Conservation (phyloP, 2,329 filamentous ascomycete genomes). For the Decorospora gaudefroyi region DNA sequence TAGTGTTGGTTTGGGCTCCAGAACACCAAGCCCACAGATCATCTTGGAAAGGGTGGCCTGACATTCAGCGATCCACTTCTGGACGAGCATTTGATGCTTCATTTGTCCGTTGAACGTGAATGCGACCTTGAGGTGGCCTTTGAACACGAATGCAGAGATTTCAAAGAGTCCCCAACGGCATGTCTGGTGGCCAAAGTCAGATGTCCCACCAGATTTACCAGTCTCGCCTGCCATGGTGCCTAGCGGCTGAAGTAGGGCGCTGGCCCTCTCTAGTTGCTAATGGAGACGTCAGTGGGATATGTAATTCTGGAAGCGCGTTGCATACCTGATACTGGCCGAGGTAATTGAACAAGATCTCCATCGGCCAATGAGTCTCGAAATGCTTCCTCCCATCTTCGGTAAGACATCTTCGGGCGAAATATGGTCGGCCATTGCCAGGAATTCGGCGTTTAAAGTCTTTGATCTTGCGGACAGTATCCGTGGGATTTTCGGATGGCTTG, state of each 20-base stretch:
- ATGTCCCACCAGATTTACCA: slow-evolving; percentile 51
- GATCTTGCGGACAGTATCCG: slow-evolving; percentile 58
- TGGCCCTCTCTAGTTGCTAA: slow-evolving; percentile 52
- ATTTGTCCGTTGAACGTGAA: slow-evolving; percentile 58
- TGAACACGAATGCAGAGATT: slow-evolving; percentile 56
- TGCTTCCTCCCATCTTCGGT: slow-evolving; percentile 35
- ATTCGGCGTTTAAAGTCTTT: slow-evolving; percentile 57
- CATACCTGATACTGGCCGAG: slow-evolving; percentile 57
- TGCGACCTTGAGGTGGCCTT: slow-evolving; percentile 54
- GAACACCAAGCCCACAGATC: slow-evolving; percentile 33
- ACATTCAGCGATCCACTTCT: slow-evolving; percentile 51
- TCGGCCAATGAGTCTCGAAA: slow-evolving; percentile 49
- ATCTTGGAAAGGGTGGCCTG: slow-evolving; percentile 38
- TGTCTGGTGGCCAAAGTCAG: slow-evolving; percentile 52
- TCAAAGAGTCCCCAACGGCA: slow-evolving; percentile 58
- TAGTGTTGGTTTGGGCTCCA: slow-evolving; percentile 46
- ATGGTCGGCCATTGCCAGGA: slow-evolving; percentile 47
- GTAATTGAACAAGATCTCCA: slow-evolving; percentile 65
- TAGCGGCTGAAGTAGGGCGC: slow-evolving; percentile 51
- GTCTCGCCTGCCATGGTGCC: slow-evolving; percentile 55
- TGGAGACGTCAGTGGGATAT: slow-evolving; percentile 34
- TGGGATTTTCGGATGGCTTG: slow-evolving; percentile 36
- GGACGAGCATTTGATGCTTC: slow-evolving; percentile 52
- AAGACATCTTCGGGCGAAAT: slow-evolving; percentile 51
- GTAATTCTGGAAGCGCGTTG: not conserved